Evolutionary conservation across 441 rosid genomes (phyloP).

Genomic region (Isatis lusitanica): DNA sequence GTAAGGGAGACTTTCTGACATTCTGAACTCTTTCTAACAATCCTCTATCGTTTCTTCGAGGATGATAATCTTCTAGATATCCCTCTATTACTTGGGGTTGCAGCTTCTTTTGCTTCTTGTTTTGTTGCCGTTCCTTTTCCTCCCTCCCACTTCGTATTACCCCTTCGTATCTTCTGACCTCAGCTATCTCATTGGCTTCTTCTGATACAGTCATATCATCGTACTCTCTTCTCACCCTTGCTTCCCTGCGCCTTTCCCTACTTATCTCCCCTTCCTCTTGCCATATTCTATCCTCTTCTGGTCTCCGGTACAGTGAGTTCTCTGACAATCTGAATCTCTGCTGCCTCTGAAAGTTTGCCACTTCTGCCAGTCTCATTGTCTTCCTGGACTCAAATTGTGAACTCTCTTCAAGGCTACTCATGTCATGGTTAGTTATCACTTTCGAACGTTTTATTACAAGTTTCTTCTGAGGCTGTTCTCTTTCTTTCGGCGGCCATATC

Average conservation of each 20-base stretch:
- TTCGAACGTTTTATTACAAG: slow-evolving; percentile 77
- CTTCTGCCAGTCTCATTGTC: slow-evolving; percentile 80
- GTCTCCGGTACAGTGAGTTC: slow-evolving; percentile 56
- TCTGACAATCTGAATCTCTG: slow-evolving; percentile 44
- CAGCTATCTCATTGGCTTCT: slow-evolving; percentile 67
- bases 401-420: slow-evolving; percentile 72
- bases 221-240: slow-evolving; percentile 47
- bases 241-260: slow-evolving; percentile 56
- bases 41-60: slow-evolving; percentile 65
- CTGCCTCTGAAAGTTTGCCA: slow-evolving; percentile 68
- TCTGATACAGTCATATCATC: slow-evolving; percentile 40
- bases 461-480: slow-evolving; percentile 73
- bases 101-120: slow-evolving; percentile 72
- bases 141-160: slow-evolving; percentile 75
- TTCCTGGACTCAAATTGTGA: slow-evolving; percentile 66
- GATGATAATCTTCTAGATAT: slow-evolving; percentile 61
- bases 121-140: slow-evolving; percentile 80
- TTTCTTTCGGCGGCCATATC: slow-evolving; percentile 81
- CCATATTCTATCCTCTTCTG: slow-evolving; percentile 63
- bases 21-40: slow-evolving; percentile 68
- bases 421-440: slow-evolving; percentile 74
- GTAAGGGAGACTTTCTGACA: slow-evolving; percentile 59
- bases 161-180: slow-evolving; percentile 73
- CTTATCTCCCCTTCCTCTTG: slow-evolving; percentile 89
- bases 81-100: slow-evolving; percentile 56